These are phyloP conservation scores for Phanerochaete sordida DNA, from an alignment of 768 basidiomycete genomes.

Conservation along the genomic window DNA sequence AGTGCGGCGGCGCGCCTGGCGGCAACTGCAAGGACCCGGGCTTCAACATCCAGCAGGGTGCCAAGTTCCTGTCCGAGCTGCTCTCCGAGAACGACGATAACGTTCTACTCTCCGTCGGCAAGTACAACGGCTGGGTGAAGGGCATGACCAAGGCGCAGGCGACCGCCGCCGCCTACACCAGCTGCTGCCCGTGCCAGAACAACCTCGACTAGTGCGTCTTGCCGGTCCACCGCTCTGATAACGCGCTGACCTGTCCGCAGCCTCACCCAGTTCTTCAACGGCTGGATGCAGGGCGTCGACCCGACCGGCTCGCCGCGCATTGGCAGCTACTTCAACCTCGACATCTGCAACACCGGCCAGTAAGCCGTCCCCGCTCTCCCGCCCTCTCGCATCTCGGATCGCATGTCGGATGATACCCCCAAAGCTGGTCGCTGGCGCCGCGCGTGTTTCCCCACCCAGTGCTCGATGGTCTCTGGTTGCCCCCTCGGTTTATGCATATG, in stretches of 20 bases:
- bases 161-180: slow-evolving; percentile 48
- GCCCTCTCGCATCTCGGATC: background rate
- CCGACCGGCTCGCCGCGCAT: slow-evolving; percentile 38
- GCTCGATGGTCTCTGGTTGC: background rate
- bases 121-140: slow-evolving; percentile 72
- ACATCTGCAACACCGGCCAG: slow-evolving; percentile 25
- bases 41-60: slow-evolving; percentile 69
- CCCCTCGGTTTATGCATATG: background rate
- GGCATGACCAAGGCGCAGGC: slow-evolving; percentile 59
- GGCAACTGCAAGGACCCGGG: slow-evolving; percentile 38
- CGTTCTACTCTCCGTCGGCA: slow-evolving; percentile 55
- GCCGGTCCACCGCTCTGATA: background rate
- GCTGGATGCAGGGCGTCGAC: slow-evolving; percentile 62
- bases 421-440: background rate
- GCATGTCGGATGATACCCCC: background rate
- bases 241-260: slow-evolving; percentile 31
- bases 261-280: slow-evolving; percentile 67
- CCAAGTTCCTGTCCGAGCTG: slow-evolving; percentile 52
- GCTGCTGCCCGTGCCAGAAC: slow-evolving; percentile 73
- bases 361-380: too few relatives aligned
- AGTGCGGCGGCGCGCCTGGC: slow-evolving; percentile 57
- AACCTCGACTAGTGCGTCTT: slow-evolving; percentile 79
- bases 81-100: slow-evolving; percentile 48
- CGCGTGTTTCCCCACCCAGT: background rate
- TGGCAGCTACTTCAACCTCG: slow-evolving; percentile 69